Percentiles rank a stretch among this genome's conserved stretches.
Evolutionary conservation across 169 alveolate species (phyloP).

Genomic region (Plasmodium fragile): DNA sequence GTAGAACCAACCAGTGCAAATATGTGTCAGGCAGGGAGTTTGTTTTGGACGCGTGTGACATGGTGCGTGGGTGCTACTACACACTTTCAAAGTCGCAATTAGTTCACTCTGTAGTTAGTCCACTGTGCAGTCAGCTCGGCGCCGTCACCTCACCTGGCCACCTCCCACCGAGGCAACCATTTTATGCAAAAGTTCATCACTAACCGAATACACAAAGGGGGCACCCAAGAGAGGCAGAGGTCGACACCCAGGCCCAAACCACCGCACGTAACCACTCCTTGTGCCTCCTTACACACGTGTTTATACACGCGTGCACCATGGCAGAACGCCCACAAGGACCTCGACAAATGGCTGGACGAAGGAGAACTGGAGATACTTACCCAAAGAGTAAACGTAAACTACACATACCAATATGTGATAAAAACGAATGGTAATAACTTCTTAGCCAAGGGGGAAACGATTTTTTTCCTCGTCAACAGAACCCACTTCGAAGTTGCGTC

Average conservation of each 20-base stretch:
- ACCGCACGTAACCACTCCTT: not conserved
- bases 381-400: constrained; percentile 12
- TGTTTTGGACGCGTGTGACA: not conserved
- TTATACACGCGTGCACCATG: not conserved
- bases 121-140: not conserved
- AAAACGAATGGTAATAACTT: constrained; percentile 3
- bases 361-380: constrained; percentile 41
- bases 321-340: constrained; percentile 11
- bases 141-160: not conserved
- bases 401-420: constrained; percentile 34
- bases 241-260: not conserved
- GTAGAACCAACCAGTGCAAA: not conserved
- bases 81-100: not conserved
- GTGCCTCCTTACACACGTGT: not conserved
- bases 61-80: not conserved
- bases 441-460: not conserved
- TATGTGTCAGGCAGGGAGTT: not conserved
- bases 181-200: not conserved
- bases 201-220: not conserved
- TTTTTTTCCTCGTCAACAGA: constrained; percentile 1
- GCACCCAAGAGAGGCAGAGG: not conserved
- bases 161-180: not conserved
- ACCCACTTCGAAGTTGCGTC: constrained; percentile 15
- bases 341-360: constrained; percentile 45
- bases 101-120: not conserved